These are phyloP conservation scores for Macadamia tetraphylla DNA, from an alignment of 164 flowering plant species.

Conservation along the genomic window DNA sequence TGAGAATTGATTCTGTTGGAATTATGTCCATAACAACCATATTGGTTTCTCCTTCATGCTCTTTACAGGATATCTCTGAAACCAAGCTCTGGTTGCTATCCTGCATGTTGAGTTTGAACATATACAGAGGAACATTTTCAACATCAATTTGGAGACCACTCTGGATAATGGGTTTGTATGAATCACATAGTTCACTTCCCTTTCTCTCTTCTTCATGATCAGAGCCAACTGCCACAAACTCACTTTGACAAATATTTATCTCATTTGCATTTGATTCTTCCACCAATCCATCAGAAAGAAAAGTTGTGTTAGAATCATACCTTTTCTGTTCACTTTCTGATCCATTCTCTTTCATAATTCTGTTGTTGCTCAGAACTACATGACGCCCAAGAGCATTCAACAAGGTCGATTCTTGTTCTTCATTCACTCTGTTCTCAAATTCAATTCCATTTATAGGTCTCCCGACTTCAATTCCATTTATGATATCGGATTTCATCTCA, in stretches of 20 bases:
- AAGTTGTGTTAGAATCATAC: slow-evolving; percentile 1
- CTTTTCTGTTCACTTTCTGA: slow-evolving; percentile 12
- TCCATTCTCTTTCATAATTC: slow-evolving; percentile 10
- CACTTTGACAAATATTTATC: neutral
- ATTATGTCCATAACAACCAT: slow-evolving; percentile 7
- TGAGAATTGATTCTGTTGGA: slow-evolving; percentile 8
- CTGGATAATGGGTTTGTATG: slow-evolving; percentile 2
- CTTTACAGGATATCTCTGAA: slow-evolving; percentile 8
- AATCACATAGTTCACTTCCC: neutral
- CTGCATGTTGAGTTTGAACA: slow-evolving; percentile 3
- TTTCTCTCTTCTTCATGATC: slow-evolving; percentile 9
- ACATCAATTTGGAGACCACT: slow-evolving; percentile 12
- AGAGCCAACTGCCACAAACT: neutral
- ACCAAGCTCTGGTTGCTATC: slow-evolving; percentile 7
- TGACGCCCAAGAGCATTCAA: slow-evolving; percentile 1
- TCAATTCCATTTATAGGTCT: neutral
- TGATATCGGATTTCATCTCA: neutral
- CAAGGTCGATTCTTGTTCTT: slow-evolving; percentile 5
- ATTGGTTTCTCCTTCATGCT: slow-evolving; percentile 9
- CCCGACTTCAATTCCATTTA: neutral
- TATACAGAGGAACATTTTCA: slow-evolving; percentile 11
- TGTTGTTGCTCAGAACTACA: slow-evolving; percentile 17
- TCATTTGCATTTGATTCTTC: slow-evolving; percentile 12
- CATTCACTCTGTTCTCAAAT: neutral
- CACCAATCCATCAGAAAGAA: slow-evolving; percentile 4